Base-by-base conservation (phyloP, 2,329 filamentous ascomycete genomes). In the Trichoderma oligosporum region DNA sequence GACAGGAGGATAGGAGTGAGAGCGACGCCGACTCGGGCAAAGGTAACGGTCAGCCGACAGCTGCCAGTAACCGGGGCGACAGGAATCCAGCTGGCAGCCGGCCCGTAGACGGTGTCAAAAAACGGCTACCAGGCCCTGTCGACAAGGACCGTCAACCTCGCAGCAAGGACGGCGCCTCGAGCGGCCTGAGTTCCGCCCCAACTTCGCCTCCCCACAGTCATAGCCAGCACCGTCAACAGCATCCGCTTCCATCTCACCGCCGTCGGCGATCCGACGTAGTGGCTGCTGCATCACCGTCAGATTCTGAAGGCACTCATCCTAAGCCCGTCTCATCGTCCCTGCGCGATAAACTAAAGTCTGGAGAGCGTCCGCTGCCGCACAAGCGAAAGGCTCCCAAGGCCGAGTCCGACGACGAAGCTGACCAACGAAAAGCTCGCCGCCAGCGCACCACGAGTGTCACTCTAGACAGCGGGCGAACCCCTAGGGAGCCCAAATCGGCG, bases 1-100 rank as follows among this genome's bases (percentile, higher is more conserved):
- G 85, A 68, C 82, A 86, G 62, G 85, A 87, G 67, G 82, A 85
- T 66, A 80, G 76, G 65, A 82, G 79, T 64, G 83, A 84, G 57
- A 77, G 78, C 56, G 82, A 84, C 60, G 76, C 72, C 52, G 74
- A 73, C 8, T 68, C 65, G 14, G 66, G 70, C 25, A 72, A 66
- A 56, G 65, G 70, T 49, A 72, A 71, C 62, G 67, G 68, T 49
- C 68, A 72, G 45, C 66, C 67, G 55, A 63, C 66, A 41, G 68
- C 67, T 45, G 59, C 67, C 56, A 71, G 66, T 56, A 72, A 71
- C 56, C 73, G 76, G 24, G 64, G 60, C 44, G 70, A 72, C 46
- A 73, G 68, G 58, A 58, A 68, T 39, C 67, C 67, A 58, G 62
- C 66, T 35, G 69, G 68, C 60, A 72, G 71, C 55, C 71, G 70